Evolutionary conservation across 345 rosid genomes (phyloP), one percentile per base, ranked within the genome.

Genomic region (Gossypium stocksii): DNA sequence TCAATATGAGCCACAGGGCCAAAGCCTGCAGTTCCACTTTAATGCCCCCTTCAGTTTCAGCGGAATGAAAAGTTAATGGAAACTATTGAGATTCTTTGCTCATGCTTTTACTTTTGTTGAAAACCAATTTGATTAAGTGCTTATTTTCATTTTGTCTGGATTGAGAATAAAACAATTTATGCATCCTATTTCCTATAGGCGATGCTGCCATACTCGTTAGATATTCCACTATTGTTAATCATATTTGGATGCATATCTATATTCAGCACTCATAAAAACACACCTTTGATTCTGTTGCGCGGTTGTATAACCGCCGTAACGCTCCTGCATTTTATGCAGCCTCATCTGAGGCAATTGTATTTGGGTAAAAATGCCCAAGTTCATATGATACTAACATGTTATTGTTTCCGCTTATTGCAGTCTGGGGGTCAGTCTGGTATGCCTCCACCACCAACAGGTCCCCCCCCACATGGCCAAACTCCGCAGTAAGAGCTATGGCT

Each of bases 391-490:
- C 64, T 76, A 25, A 74, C 70, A 3, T 63, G 51, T 29, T 67
- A 20, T 54, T 29, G 14, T 10, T 52, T 68, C 57, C 12, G 25
- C 11, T 66, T 48, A 12, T 67, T 83, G 84, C 85, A 87, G 89
- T 82, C 86, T 16, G 87, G 90, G n/a, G 86, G 73, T 77, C 89
- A 89, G 79, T 77, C 89, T 3, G 87, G 86, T 48, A 71, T 84
- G 88, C 85, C 82, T 23, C 87, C 85, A 4, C 87, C 90, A 0
- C 82, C 88, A 3, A 78, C 89, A 1, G 93, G 93, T 51, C 92
- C 90, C 20, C 87, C 89, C 11, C 86, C 84, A 2, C 93, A 86
- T 76, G 84, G 83, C 44, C 89, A 87, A 74, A 71, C 73, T 13
- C 88, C 80, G 14, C 85, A 82, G 53, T 85, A 81, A 53, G 82